Evolutionary conservation across 2,329 filamentous ascomycete species (phyloP).

Genomic region (Fusarium musae): DNA sequence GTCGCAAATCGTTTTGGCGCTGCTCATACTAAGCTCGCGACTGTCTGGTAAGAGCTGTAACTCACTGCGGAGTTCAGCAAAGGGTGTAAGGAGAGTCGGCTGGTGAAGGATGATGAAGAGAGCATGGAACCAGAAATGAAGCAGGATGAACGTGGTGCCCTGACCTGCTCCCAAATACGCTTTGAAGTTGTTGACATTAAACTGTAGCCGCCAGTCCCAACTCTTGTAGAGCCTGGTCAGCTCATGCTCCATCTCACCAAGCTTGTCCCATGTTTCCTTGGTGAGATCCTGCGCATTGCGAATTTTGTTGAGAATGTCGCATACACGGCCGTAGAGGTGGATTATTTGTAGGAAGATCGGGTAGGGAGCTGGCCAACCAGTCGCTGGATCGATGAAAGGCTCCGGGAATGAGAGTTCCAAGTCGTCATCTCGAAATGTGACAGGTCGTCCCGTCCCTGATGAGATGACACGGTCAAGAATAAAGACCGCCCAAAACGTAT

Average conservation of each 20-base stretch:
- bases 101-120: slow-evolving; percentile 87
- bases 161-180: slow-evolving; percentile 83
- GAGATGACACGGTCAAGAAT: slow-evolving; percentile 89
- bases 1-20: slow-evolving; percentile 90
- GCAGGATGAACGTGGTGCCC: slow-evolving; percentile 85
- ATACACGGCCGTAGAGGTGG: slow-evolving; percentile 85
- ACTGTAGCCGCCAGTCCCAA: slow-evolving; percentile 79
- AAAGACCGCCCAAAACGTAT: slow-evolving; percentile 92
- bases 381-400: slow-evolving; percentile 61
- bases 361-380: slow-evolving; percentile 80
- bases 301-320: slow-evolving; percentile 86
- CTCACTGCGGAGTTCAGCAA: slow-evolving; percentile 67
- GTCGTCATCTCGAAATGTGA: slow-evolving; percentile 85
- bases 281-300: slow-evolving; percentile 79
- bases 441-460: slow-evolving; percentile 84
- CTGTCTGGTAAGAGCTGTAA: slow-evolving; percentile 83
- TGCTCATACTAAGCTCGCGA: slow-evolving; percentile 84
- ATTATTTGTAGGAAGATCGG: slow-evolving; percentile 85
- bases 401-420: slow-evolving; percentile 80
- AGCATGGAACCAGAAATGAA: slow-evolving; percentile 91
- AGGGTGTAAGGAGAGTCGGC: slow-evolving; percentile 82
- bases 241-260: slow-evolving; percentile 83
- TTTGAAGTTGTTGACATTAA: slow-evolving; percentile 88
- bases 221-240: slow-evolving; percentile 78
- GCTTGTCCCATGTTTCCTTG: slow-evolving; percentile 74